Percentiles rank a stretch among this genome's conserved stretches.
phyloP scores from a whole-genome alignment of 2,329 filamentous ascomycete species.

The Trichothecium roseum region DNA sequence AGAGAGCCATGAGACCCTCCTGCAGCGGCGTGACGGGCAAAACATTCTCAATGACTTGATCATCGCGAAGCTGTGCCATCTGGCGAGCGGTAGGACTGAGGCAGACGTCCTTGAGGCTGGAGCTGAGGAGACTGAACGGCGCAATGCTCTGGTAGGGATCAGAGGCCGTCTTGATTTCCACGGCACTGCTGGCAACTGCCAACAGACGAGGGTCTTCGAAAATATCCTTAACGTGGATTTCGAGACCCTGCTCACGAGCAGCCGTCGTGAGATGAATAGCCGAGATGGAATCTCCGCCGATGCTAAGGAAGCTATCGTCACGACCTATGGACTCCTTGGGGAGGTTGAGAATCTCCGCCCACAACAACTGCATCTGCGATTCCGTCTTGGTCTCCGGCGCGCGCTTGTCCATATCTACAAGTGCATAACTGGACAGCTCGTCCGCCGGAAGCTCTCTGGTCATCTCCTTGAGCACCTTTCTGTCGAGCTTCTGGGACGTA shows the following conservation, averaged over 20 bases:
- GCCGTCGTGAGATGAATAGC: slow-evolving; percentile 7
- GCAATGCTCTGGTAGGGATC: slow-evolving; percentile 8
- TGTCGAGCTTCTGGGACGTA: slow-evolving; percentile 8
- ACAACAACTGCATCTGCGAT: slow-evolving; percentile 22
- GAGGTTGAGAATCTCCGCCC: slow-evolving; percentile 6
- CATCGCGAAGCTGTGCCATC: slow-evolving; percentile 28
- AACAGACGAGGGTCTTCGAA: slow-evolving; percentile 5
- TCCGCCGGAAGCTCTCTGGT: slow-evolving; percentile 3
- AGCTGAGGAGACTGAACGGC: not conserved
- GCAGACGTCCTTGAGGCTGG: slow-evolving; percentile 10
- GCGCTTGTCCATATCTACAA: slow-evolving; percentile 12
- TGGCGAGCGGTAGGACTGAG: slow-evolving; percentile 13
- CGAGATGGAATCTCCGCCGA: slow-evolving; percentile 10
- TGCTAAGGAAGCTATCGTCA: slow-evolving; percentile 6
- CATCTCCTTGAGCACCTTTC: slow-evolving; percentile 2
- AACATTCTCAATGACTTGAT: slow-evolving; percentile 16
- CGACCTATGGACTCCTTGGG: slow-evolving; percentile 2
- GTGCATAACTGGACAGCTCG: slow-evolving; percentile 9
- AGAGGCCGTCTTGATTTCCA: not conserved
- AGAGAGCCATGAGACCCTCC: slow-evolving; percentile 22
- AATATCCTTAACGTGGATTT: slow-evolving; percentile 8
- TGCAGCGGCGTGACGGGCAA: slow-evolving; percentile 27
- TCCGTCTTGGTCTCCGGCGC: slow-evolving; percentile 11
- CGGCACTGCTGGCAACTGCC: not conserved
- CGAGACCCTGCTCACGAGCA: not conserved